phyloP scores from a whole-genome alignment of 225 moss, liverwort and hornwort species.

The Physcomitrium patens region DNA sequence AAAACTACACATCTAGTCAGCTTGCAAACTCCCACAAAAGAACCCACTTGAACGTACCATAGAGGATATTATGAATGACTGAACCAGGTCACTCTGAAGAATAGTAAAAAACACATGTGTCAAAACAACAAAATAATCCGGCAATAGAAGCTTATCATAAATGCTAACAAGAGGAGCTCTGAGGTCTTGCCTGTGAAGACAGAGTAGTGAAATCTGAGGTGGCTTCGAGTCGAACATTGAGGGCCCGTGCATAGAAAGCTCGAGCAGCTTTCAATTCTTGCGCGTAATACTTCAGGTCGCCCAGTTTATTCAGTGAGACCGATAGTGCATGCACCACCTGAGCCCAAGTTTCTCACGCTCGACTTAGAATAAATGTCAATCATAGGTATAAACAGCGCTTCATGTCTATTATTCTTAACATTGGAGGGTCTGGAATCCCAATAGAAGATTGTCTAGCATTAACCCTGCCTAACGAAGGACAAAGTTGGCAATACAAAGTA shows the following conservation, averaged over 20 bases:
- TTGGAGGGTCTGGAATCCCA: background rate
- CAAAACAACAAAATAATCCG: background rate
- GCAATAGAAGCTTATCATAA: background rate
- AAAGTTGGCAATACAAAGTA: background rate
- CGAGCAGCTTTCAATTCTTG: slow-evolving; percentile 79
- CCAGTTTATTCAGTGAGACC: slow-evolving; percentile 95
- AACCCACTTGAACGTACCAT: background rate
- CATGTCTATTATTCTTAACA: background rate
- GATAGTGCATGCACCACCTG: slow-evolving; percentile 97
- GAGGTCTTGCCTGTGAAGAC: slow-evolving; percentile 70
- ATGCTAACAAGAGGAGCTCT: background rate
- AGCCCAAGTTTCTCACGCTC: slow-evolving; percentile 22
- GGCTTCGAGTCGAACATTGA: slow-evolving; percentile 70
- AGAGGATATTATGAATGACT: slow-evolving; percentile 7
- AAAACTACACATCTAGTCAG: background rate
- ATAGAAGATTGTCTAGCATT: no score
- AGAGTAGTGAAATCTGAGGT: slow-evolving; percentile 70
- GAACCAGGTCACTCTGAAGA: background rate
- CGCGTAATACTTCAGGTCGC: slow-evolving; percentile 94
- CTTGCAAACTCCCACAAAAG: background rate
- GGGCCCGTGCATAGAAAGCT: slow-evolving; percentile 73
- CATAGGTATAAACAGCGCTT: background rate
- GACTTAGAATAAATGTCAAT: slow-evolving; percentile 18
- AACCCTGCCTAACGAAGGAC: no score
- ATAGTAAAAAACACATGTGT: background rate